phyloP scores from a whole-genome alignment of 2,329 filamentous ascomycete genomes.

The Aspergillus carbonarius region DNA sequence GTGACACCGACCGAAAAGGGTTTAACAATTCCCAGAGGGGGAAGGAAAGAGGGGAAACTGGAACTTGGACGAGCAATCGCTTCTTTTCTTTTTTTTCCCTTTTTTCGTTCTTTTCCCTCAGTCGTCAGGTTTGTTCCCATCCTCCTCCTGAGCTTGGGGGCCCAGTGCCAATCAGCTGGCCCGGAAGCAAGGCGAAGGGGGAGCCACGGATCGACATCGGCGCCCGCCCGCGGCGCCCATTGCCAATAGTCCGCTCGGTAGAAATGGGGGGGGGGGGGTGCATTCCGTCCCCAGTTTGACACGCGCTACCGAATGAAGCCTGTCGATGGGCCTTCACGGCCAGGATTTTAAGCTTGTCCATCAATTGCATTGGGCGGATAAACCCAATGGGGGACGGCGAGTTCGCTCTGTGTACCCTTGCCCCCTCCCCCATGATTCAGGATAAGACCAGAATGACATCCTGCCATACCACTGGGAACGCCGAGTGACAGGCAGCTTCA shows the following conservation, averaged over 20 bases:
- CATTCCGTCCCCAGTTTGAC: constrained; percentile 30
- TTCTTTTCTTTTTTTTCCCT: background rate
- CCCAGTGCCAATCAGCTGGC: constrained; percentile 29
- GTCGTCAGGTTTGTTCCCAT: background rate
- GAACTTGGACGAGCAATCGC: background rate
- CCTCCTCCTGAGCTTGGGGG: background rate
- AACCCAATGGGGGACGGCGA: background rate
- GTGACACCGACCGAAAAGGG: constrained; percentile 25
- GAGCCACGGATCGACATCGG: constrained; percentile 38
- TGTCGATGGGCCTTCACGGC: constrained; percentile 7
- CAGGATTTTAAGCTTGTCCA: constrained; percentile 19
- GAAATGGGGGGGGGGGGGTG: constrained; percentile 20
- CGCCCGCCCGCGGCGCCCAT: constrained; percentile 32
- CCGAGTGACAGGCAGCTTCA: background rate
- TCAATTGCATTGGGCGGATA: constrained; percentile 7
- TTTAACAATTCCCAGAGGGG: constrained; percentile 17
- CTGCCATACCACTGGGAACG: background rate
- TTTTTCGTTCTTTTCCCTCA: background rate
- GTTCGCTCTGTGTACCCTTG: background rate
- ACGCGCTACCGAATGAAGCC: constrained; percentile 19
- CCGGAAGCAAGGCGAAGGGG: constrained; percentile 32
- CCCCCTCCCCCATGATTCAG: background rate
- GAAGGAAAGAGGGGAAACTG: constrained; percentile 11
- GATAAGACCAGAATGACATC: background rate
- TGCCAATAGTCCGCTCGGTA: constrained; percentile 39